phyloP scores from a whole-genome alignment of 2,329 filamentous ascomycete genomes.

The Neonectria faginata region DNA sequence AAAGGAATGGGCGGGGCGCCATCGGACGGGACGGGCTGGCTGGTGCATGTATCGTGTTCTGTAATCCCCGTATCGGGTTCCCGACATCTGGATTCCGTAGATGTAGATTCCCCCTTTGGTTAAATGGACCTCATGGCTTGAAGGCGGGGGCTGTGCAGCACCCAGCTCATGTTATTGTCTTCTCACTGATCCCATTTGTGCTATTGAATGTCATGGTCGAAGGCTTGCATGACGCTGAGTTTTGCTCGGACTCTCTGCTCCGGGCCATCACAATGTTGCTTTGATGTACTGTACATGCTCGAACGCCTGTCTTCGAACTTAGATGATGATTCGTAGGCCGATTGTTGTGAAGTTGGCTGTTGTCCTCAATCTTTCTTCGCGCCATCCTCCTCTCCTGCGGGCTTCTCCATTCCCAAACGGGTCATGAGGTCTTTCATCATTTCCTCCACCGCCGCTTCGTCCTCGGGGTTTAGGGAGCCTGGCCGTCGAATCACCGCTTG shows the following conservation, averaged over 20 bases:
- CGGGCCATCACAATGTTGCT: neutral
- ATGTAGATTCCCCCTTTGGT: neutral
- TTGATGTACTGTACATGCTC: slow-evolving; percentile 37
- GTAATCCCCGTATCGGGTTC: neutral
- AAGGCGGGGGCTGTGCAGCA: neutral
- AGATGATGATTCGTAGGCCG: slow-evolving; percentile 8
- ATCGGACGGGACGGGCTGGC: neutral
- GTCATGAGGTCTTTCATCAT: slow-evolving; percentile 71
- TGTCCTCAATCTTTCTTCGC: slow-evolving; percentile 30
- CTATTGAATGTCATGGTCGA: slow-evolving; percentile 19
- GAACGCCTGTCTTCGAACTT: slow-evolving; percentile 8
- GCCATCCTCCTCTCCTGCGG: slow-evolving; percentile 29
- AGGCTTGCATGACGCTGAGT: slow-evolving; percentile 14
- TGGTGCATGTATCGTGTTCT: neutral
- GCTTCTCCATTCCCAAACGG: slow-evolving; percentile 55
- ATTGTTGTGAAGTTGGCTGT: neutral
- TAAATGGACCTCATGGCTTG: neutral
- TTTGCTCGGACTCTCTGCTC: neutral
- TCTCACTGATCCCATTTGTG: slow-evolving; percentile 20
- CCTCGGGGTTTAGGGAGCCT: slow-evolving; percentile 54
- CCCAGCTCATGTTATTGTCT: neutral
- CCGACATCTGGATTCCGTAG: neutral
- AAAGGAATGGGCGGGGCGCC: slow-evolving; percentile 5
- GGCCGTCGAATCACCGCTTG: slow-evolving; percentile 55
- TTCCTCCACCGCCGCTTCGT: slow-evolving; percentile 71